Evolutionary conservation across 208 protist genomes (phyloP).

Genomic region (Tritrichomonas foetus): DNA sequence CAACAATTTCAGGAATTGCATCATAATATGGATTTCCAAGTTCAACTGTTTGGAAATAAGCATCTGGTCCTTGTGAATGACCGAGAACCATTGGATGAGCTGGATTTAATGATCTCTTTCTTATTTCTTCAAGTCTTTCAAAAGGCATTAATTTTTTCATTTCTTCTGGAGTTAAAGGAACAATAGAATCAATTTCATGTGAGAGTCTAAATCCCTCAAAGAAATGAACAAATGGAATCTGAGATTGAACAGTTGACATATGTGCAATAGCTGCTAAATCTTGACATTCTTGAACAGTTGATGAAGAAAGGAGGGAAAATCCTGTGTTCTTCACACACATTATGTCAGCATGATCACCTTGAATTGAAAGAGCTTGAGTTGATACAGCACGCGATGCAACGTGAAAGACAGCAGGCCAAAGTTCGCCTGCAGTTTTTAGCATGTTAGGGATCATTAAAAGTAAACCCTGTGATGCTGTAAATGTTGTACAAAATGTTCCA

Average conservation of each 20-base stretch:
- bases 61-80: constrained; percentile 56
- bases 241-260: constrained; percentile 58
- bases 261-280: constrained; percentile 65
- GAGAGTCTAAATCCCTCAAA: constrained; percentile 56
- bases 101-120: constrained; percentile 57
- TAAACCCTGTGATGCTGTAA: constrained; percentile 68
- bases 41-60: constrained; percentile 62
- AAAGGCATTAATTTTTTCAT: constrained; percentile 46
- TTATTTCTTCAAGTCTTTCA: constrained; percentile 50
- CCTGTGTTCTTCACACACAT: constrained; percentile 60
- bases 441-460: constrained; percentile 72
- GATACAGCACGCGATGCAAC: constrained; percentile 60
- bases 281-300: constrained; percentile 61
- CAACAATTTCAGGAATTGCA: constrained; percentile 53
- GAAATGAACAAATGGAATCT: constrained; percentile 57
- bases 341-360: constrained; percentile 66
- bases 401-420: constrained; percentile 64
- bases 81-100: constrained; percentile 58
- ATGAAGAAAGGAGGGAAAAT: constrained; percentile 60
- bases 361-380: constrained; percentile 58
- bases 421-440: constrained; percentile 68
- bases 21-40: constrained; percentile 60
- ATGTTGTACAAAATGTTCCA: constrained; percentile 62
- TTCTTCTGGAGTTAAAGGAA: background rate
- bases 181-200: constrained; percentile 50